These are phyloP conservation scores for Sugiyamaella paludigena DNA, from an alignment of 1,139 yeast genomes.

Conservation along the genomic window DNA sequence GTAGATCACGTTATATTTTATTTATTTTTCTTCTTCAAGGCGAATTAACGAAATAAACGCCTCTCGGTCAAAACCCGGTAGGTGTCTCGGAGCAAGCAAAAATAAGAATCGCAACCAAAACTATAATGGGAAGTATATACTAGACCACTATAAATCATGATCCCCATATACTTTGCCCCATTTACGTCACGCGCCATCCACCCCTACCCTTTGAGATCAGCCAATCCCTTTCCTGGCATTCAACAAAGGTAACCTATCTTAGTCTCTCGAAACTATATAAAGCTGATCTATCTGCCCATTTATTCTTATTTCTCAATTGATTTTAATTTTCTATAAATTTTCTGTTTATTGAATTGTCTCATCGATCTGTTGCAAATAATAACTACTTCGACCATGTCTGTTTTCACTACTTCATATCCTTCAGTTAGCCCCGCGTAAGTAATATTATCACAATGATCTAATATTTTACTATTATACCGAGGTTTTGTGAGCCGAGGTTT, in stretches of 20 bases:
- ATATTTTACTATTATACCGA: background rate
- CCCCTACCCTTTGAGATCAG: no score
- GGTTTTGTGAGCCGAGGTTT: background rate
- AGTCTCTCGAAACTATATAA: background rate
- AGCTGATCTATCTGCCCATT: background rate
- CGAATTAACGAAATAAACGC: no score
- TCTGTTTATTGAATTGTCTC: no score
- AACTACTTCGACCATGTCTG: background rate
- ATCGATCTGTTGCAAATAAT: background rate
- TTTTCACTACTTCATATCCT: constrained; percentile 11
- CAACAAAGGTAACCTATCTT: background rate
- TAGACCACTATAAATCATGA: no score
- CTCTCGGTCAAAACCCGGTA: no score
- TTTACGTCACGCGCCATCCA: no score
- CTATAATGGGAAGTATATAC: no score
- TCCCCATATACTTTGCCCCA: no score
- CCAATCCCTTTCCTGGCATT: background rate
- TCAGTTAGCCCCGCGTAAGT: constrained; percentile 13
- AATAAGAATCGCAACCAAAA: no score
- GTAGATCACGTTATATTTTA: no score
- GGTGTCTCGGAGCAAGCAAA: no score
- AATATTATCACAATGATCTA: background rate
- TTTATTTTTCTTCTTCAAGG: no score
- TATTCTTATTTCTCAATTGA: background rate
- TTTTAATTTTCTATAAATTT: background rate